A percentile compares a stretch with the other conserved stretches of the same genome.
Conservation (phyloP, 2,329 filamentous ascomycete species). For the Penicillium palitans region DNA sequence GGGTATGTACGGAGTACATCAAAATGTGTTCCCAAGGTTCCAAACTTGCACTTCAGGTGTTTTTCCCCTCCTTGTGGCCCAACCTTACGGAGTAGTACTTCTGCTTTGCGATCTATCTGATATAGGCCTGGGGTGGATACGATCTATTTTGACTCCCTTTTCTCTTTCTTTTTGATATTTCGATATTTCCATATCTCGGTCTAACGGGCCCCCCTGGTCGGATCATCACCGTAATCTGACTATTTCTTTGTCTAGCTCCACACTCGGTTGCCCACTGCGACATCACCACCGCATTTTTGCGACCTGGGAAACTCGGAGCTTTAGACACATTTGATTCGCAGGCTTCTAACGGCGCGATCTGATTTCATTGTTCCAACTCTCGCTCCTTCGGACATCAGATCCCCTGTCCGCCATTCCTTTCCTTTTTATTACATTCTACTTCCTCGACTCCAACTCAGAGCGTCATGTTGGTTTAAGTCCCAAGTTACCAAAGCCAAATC, state of each 20-base stretch:
- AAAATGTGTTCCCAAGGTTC: background rate
- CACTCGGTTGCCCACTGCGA: constrained; percentile 8
- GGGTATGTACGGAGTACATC: too few relatives aligned
- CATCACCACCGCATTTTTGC: constrained; percentile 20
- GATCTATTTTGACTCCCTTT: background rate
- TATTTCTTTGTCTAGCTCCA: constrained; percentile 26
- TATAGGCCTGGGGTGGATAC: constrained; percentile 12
- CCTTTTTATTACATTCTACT: background rate
- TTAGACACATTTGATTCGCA: constrained; percentile 7
- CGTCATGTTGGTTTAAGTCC: constrained; percentile 4
- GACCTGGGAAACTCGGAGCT: constrained; percentile 9
- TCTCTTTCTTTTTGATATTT: constrained; percentile 7
- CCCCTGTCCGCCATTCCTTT: background rate
- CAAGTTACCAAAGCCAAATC: background rate
- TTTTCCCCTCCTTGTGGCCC: constrained; percentile 13
- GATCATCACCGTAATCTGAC: constrained; percentile 19
- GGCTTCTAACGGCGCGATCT: constrained; percentile 12
- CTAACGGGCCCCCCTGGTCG: constrained; percentile 13
- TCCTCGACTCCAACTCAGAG: background rate
- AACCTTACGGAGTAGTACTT: constrained; percentile 7
- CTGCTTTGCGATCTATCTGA: constrained; percentile 24
- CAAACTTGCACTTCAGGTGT: constrained; percentile 7
- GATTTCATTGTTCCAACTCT: constrained; percentile 10
- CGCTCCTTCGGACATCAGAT: background rate
- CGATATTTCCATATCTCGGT: constrained; percentile 1